Conservation (phyloP, 805 yeast genomes). For the Kluyveromyces nonfermentans region DNA sequence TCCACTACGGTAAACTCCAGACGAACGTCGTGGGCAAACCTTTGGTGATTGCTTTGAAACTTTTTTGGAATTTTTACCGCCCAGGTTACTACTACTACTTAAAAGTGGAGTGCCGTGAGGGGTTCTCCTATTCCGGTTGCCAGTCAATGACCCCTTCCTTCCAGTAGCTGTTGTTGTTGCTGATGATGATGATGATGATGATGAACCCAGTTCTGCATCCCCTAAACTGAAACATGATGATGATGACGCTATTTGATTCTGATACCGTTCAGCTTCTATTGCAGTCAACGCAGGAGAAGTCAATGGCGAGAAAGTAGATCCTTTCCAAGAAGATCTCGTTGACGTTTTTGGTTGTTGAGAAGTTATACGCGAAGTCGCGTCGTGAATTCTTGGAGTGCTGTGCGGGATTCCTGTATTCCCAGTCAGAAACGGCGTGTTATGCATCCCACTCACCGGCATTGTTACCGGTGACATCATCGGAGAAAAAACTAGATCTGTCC, state of each 20-base stretch:
- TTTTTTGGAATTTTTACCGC: slow-evolving; percentile 23
- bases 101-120: slow-evolving; percentile 12
- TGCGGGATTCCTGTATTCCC: slow-evolving; percentile 19
- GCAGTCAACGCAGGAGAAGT: slow-evolving; percentile 63
- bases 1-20: slow-evolving; percentile 11
- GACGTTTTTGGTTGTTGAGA: background rate
- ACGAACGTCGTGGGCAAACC: slow-evolving; percentile 12
- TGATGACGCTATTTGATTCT: slow-evolving; percentile 8
- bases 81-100: too few species aligned
- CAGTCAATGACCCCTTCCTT: background rate
- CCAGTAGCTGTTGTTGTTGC: background rate
- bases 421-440: slow-evolving; percentile 15
- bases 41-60: slow-evolving; percentile 28
- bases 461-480: slow-evolving; percentile 73
- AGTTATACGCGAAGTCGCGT: slow-evolving; percentile 3
- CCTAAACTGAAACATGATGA: background rate
- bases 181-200: too few species aligned
- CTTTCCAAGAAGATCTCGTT: background rate
- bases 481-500: slow-evolving; percentile 59
- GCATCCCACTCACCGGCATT: slow-evolving; percentile 27
- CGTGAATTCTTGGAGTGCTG: slow-evolving; percentile 30
- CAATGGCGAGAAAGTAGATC: slow-evolving; percentile 32
- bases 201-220: background rate
- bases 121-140: slow-evolving; percentile 8
- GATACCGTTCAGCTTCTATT: slow-evolving; percentile 15